Base-by-base conservation (phyloP, 2,329 filamentous ascomycete genomes). In the Tolypocladium tropicale region DNA sequence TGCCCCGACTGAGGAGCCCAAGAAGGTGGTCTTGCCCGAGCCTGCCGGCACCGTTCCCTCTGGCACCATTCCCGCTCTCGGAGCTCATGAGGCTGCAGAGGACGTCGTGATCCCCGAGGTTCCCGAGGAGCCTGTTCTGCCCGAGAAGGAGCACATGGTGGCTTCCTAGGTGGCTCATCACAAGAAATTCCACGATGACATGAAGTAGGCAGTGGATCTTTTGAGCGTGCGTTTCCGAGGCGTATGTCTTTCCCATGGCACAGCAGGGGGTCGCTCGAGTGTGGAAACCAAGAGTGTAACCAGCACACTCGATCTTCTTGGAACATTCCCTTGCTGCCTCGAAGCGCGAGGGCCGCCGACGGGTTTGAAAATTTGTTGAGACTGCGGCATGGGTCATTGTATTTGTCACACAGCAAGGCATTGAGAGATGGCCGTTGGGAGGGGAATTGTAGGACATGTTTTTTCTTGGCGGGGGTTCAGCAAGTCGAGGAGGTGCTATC, bases 1-100 rank as follows among this genome's bases (percentile, higher is more conserved):
- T 32, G 63, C 71, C 57, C 72, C 72, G 18, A 72, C 67, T 16
- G 67, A 72, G 58, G 71, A 74, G 56, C 70, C 71, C 53, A 57
- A 63, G 53, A 63, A 63, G 55, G 53, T 60, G 37, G 41, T 58
- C 32, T 46, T 52, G 34, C 41, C 41, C 14, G 61, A 60, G 54
- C 62, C 65, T 53, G 64, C 58, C 53, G 63, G 60, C 25, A 56
- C 62, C 30, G 60, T 65, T 25, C 64, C 68, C 43, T 4, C 34
- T 36, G 3, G 11, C 34, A 12, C 10, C 10, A 12, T 36, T 12
- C 34, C 34, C 16, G 34, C 37, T n/a, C 37, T 21, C 6, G 18
- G 6, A 6, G 14, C 18, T 7, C 6, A 16, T 21, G 39, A 37
- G 36, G 5, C 5, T 10, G 5, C 12, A 3, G 64, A 62, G 37